Conservation (phyloP, 805 yeast species). For the Starmerella vaccinii region DNA sequence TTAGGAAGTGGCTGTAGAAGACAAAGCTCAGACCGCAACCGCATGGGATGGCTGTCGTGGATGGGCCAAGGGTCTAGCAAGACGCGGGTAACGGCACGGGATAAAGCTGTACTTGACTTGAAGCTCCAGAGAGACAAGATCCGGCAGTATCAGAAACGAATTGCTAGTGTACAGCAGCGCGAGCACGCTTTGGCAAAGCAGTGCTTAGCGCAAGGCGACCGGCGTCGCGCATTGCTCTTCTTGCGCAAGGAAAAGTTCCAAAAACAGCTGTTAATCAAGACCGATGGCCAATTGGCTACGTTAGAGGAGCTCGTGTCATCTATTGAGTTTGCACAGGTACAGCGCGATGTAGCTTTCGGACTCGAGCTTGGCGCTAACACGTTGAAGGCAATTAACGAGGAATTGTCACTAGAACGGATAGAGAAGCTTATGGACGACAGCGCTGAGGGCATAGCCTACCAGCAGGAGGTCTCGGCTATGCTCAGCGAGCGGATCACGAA, state of each 20-base stretch:
- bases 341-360: constrained; percentile 73
- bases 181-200: constrained; percentile 55
- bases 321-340: constrained; percentile 82
- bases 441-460: constrained; percentile 70
- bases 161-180: constrained; percentile 45
- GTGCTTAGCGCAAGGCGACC: constrained; percentile 44
- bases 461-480: constrained; percentile 40
- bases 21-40: no score
- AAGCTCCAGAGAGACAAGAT: constrained; percentile 82
- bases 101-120: constrained; percentile 73
- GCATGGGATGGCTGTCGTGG: constrained; percentile 20
- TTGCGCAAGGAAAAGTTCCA: constrained; percentile 75
- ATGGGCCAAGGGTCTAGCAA: constrained; percentile 12
- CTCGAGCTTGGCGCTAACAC: constrained; percentile 71
- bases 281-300: constrained; percentile 67
- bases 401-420: constrained; percentile 66
- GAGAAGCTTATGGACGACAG: constrained; percentile 75
- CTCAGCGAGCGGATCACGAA: constrained; percentile 32
- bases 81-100: constrained; percentile 64
- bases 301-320: constrained; percentile 54
- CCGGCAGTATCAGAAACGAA: constrained; percentile 55
- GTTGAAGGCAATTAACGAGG: constrained; percentile 62
- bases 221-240: constrained; percentile 54
- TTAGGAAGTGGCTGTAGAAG: no score
- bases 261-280: constrained; percentile 54